A percentile compares a stretch with the other conserved stretches of the same genome.
phyloP scores from a whole-genome alignment of 805 yeast genomes.

The Yarrowia sp. region DNA sequence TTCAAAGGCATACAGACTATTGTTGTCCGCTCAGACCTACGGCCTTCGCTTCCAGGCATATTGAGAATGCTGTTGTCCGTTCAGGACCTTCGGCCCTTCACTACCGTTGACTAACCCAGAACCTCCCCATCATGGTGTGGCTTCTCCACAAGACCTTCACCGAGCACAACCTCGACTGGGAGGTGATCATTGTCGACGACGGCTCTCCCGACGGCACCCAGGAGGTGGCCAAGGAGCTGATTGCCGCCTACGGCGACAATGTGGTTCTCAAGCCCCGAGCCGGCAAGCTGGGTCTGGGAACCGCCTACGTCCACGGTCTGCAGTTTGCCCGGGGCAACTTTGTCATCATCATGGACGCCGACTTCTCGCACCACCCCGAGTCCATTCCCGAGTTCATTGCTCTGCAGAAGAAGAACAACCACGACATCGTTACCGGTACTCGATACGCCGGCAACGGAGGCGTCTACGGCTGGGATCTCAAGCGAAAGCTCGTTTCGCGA shows the following conservation, averaged over 20 bases:
- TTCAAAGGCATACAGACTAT: too few species aligned
- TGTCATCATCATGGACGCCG: conserved; percentile 82
- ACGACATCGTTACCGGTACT: conserved; percentile 51
- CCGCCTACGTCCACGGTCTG: conserved; percentile 77
- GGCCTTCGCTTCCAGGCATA: too few species aligned
- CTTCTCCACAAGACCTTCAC: conserved; percentile 66
- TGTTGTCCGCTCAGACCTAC: too few species aligned
- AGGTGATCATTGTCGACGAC: conserved; percentile 73
- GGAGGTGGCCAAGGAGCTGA: conserved; percentile 54
- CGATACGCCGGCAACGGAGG: conserved; percentile 81
- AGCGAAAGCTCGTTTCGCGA: conserved; percentile 71
- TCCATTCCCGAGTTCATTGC: conserved; percentile 73
- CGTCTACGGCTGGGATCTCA: conserved; percentile 80
- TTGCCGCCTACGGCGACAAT: conserved; percentile 55
- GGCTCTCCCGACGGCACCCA: conserved; percentile 82
- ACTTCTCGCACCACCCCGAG: conserved; percentile 76
- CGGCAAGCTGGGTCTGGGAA: conserved; percentile 75
- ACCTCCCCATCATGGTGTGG: conserved; percentile 67
- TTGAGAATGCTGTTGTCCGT: background rate
- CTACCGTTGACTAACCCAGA: conserved; percentile 33
- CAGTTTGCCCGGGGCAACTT: conserved; percentile 68
- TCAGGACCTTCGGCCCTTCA: background rate
- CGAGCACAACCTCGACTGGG: conserved; percentile 62
- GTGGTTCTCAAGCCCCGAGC: conserved; percentile 67
- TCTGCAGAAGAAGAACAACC: conserved; percentile 49